A percentile compares a stretch with the other conserved stretches of the same genome.
Evolutionary conservation across 2,329 filamentous ascomycete species (phyloP).

Genomic region (Lachnellula willkommii): DNA sequence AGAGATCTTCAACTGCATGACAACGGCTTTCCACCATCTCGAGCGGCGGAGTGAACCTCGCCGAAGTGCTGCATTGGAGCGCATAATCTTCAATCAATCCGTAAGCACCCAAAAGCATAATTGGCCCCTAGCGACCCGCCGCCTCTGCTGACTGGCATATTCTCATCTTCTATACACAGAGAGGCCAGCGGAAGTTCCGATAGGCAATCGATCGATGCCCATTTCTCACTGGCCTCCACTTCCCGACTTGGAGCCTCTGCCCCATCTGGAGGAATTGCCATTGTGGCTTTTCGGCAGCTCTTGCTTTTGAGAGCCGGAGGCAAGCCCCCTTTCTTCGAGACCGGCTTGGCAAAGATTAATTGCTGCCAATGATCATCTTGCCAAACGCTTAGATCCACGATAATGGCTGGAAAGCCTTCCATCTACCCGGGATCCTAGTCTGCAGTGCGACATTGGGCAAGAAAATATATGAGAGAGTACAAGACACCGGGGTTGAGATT

Average conservation of each 20-base stretch:
- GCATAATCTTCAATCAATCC: neutral
- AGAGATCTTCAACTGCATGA: neutral
- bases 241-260: slow-evolving; percentile 2
- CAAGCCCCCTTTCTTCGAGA: neutral
- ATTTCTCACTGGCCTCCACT: neutral
- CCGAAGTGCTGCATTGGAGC: slow-evolving; percentile 2
- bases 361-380: neutral
- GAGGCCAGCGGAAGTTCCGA: neutral
- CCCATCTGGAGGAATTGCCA: neutral
- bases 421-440: slow-evolving; percentile 3
- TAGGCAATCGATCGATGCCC: neutral
- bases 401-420: neutral
- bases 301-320: neutral
- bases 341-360: neutral
- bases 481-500: neutral
- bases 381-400: neutral
- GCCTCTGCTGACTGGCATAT: slow-evolving; percentile 3
- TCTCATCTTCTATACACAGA: slow-evolving; percentile 3
- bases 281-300: neutral
- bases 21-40: neutral
- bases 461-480: slow-evolving; percentile 7
- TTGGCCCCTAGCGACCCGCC: neutral
- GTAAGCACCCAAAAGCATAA: slow-evolving; percentile 1
- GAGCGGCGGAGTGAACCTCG: neutral
- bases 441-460: slow-evolving; percentile 20